Evolutionary conservation across 371 early-diverging fungal species (phyloP).

Genomic region (Mucor plumbeus): DNA sequence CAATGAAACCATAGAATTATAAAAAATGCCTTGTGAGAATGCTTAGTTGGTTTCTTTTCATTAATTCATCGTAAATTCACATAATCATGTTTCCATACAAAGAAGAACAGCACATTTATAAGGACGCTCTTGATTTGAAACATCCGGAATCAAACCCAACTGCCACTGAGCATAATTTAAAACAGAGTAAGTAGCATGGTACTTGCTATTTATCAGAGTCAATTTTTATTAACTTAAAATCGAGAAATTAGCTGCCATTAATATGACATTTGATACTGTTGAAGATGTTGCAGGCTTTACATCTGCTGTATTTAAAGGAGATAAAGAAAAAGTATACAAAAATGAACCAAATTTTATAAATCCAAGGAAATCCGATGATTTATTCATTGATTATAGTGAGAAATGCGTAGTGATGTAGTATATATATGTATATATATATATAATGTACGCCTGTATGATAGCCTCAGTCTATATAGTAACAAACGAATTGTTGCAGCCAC

Average conservation of each 20-base stretch:
- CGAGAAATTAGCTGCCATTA: slow-evolving; percentile 20
- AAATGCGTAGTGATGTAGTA: slow-evolving; percentile 38
- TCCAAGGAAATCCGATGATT: slow-evolving; percentile 15
- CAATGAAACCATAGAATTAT: neutral
- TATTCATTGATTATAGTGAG: slow-evolving; percentile 22
- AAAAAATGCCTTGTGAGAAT: neutral
- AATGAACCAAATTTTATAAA: slow-evolving; percentile 24
- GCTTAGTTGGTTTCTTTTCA: too few relatives aligned
- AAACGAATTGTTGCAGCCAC: neutral
- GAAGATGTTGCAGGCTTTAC: slow-evolving; percentile 26
- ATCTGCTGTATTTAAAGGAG: slow-evolving; percentile 10
- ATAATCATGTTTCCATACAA: slow-evolving; percentile 17
- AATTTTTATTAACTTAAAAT: neutral
- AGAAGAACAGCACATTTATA: slow-evolving; percentile 9
- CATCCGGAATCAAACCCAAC: slow-evolving; percentile 8
- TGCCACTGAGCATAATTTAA: slow-evolving; percentile 13
- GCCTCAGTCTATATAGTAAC: neutral
- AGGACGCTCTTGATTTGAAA: slow-evolving; percentile 19
- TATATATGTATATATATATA: neutral
- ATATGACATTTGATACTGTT: slow-evolving; percentile 27
- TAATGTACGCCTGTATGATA: too few relatives aligned
- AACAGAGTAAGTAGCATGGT: slow-evolving; percentile 18
- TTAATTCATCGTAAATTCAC: neutral
- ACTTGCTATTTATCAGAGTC: neutral
- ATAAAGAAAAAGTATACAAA: slow-evolving; percentile 18